Evolutionary conservation across 1,139 yeast species (phyloP).

Genomic region (Meyerozyma sp.): DNA sequence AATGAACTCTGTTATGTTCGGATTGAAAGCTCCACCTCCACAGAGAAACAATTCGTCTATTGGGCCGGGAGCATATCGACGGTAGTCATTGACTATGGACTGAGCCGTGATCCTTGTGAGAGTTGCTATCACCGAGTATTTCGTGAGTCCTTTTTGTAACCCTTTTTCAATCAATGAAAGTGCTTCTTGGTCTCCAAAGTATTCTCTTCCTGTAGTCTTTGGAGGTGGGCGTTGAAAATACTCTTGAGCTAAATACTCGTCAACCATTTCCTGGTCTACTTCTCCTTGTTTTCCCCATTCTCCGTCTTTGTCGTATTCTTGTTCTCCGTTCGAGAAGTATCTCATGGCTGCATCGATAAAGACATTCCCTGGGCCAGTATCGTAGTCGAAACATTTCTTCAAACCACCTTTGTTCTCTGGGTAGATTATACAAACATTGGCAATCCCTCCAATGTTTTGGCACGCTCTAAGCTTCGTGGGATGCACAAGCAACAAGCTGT

Average conservation of each 20-base stretch:
- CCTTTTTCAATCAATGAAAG: slow-evolving; percentile 4
- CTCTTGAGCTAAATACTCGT: slow-evolving; percentile 5
- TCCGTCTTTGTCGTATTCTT: slow-evolving; percentile 9
- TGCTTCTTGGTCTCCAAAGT: slow-evolving; percentile 10
- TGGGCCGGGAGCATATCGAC: slow-evolving; percentile 5
- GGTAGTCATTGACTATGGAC: slow-evolving; percentile 8
- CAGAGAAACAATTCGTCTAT: slow-evolving; percentile 9
- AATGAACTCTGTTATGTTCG: slow-evolving; percentile 7
- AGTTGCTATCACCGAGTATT: slow-evolving; percentile 9
- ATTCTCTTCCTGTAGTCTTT: slow-evolving; percentile 10
- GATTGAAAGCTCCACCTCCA: slow-evolving; percentile 11
- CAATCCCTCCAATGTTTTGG: slow-evolving; percentile 11
- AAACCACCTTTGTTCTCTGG: slow-evolving; percentile 9
- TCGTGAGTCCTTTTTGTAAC: slow-evolving; percentile 3
- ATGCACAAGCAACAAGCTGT: slow-evolving; percentile 8
- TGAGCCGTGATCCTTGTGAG: slow-evolving; percentile 9
- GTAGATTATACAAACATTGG: slow-evolving; percentile 9
- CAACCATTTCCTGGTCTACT: slow-evolving; percentile 7
- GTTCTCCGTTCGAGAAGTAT: slow-evolving; percentile 7
- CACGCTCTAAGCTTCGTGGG: slow-evolving; percentile 8
- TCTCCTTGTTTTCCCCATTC: slow-evolving; percentile 7
- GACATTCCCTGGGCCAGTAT: slow-evolving; percentile 11
- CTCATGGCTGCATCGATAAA: slow-evolving; percentile 11
- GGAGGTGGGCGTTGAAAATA: slow-evolving; percentile 9
- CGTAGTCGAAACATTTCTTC: slow-evolving; percentile 9